Evolutionary conservation across 768 basidiomycete species (phyloP).

Genomic region (Suillus weaverae): DNA sequence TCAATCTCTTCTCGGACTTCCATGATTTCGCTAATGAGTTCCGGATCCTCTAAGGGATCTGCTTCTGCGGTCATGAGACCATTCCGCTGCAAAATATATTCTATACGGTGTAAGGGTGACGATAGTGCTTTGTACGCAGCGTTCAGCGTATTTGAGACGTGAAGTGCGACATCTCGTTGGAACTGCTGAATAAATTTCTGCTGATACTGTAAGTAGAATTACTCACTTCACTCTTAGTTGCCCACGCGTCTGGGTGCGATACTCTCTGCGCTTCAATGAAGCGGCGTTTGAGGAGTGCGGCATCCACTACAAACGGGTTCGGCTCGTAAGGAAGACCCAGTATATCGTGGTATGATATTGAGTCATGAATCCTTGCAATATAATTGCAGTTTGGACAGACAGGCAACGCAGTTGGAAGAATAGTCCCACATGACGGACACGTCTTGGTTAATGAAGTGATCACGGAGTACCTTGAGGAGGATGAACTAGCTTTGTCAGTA

Average conservation of each 20-base stretch:
- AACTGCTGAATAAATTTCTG: constrained; percentile 15
- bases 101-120: constrained; percentile 72
- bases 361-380: constrained; percentile 57
- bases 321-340: constrained; percentile 61
- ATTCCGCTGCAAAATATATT: constrained; percentile 75
- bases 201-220: not conserved
- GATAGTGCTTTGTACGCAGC: constrained; percentile 76
- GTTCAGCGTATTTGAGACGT: constrained; percentile 74
- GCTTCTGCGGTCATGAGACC: constrained; percentile 60
- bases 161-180: constrained; percentile 23
- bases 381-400: constrained; percentile 74
- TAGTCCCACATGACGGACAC: constrained; percentile 65
- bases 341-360: constrained; percentile 64
- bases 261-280: constrained; percentile 73
- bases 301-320: constrained; percentile 73
- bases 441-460: constrained; percentile 14
- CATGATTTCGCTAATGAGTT: constrained; percentile 76
- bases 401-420: constrained; percentile 64
- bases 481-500: not conserved
- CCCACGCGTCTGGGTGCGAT: constrained; percentile 89
- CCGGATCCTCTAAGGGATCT: constrained; percentile 71
- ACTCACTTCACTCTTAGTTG: constrained; percentile 58
- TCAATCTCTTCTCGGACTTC: constrained; percentile 78
- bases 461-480: not conserved
- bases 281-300: constrained; percentile 54